Base-by-base conservation (phyloP, 208 protist genomes). In the Phytomonas francai region DNA sequence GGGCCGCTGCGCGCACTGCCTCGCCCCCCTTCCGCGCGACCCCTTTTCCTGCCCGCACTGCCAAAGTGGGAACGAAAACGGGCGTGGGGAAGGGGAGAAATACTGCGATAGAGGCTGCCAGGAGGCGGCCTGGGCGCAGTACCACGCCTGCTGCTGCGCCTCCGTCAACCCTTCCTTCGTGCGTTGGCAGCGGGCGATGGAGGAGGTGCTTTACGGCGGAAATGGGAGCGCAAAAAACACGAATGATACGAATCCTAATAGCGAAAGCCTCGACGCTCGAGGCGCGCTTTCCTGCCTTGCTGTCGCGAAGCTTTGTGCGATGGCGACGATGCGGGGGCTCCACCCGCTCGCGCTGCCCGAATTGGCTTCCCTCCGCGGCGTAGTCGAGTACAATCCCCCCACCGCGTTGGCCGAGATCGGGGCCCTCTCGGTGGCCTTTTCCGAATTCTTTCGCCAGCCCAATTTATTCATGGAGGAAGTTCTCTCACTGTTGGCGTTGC, bases 391-490 rank as follows among this genome's bases (percentile, higher is more conserved):
- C 76, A 80, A 93, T 36, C 79, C 85, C 2, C 39, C 66, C n/a
- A 89, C 87, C 1, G 87, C 87, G 25, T 71, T 95, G 8, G 79
- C 69, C 51, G 84, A 95, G 64, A 79, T 93, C 63, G 90, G 90
- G 11, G 82, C 78, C 0, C 64, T 93, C 1, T 83, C 87, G 11
- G 78, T 95, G 7, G 72, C 85, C 22, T 78, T 95, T 22, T 74
- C 80, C 42, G 62, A 63, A 0, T 75, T 83, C 7, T 80, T 95
- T 19, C 79, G 70, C 2, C 90, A 95, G 67, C 73, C 85, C 8
- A 78, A 93, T 65, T 68, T 95, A 12, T 91, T 82, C 76, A 92
- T 95, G 83, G 87, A 95, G 69, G 87, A 95, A 67, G 60, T 95
- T 0, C 74, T 95, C 5, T 91, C 90, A 0, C 69, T 95, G 2